Evolutionary conservation across 192 early-diverging fungal species (phyloP).

Genomic region (Mortierella antarctica): DNA sequence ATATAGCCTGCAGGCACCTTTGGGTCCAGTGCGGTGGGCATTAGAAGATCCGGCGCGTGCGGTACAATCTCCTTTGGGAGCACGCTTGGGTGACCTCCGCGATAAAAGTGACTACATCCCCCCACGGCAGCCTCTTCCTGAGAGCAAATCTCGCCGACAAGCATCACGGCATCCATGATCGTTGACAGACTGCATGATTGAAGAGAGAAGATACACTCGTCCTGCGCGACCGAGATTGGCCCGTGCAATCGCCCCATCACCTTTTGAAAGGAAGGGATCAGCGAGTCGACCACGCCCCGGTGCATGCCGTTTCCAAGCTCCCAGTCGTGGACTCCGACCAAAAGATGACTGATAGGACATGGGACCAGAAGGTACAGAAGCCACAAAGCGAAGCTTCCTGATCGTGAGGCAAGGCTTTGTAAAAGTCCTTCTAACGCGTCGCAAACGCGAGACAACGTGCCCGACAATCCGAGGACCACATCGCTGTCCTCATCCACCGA

Average conservation of each 20-base stretch:
- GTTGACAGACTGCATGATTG: conserved; percentile 10
- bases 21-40: not conserved
- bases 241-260: conserved; percentile 10
- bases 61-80: conserved; percentile 9
- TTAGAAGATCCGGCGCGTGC: not conserved
- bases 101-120: conserved; percentile 13
- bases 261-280: conserved; percentile 3
- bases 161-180: conserved; percentile 7
- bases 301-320: not conserved
- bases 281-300: not conserved
- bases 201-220: conserved; percentile 20
- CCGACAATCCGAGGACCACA: conserved; percentile 26
- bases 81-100: conserved; percentile 14
- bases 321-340: not conserved
- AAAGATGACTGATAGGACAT: not conserved
- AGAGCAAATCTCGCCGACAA: not conserved
- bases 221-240: not conserved
- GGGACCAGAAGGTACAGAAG: conserved; percentile 16
- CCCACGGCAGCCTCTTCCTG: not conserved
- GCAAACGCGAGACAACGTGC: conserved; percentile 16
- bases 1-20: conserved; percentile 14
- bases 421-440: conserved; percentile 15
- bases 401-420: not conserved
- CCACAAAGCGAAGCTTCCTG: conserved; percentile 5
- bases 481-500: conserved; percentile 2